A percentile compares a stretch with the other conserved stretches of the same genome.
phyloP scores from a whole-genome alignment of 148 eudicot species.

The Nepenthes gracilis region DNA sequence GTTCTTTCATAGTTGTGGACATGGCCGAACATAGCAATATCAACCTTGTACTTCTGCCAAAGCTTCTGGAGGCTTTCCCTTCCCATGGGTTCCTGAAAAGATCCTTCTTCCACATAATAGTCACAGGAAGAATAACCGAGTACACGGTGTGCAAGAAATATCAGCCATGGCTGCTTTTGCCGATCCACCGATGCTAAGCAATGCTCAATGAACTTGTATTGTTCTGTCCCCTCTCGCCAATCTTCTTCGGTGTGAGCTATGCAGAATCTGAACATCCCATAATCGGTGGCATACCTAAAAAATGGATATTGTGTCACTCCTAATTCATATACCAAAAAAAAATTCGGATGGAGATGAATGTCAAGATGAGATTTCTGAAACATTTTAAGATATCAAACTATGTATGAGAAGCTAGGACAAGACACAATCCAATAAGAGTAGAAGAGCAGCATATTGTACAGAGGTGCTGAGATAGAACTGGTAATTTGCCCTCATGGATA shows the following conservation, averaged over 20 bases:
- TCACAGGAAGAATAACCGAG: conserved; percentile 64
- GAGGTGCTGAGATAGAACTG: too few relatives aligned
- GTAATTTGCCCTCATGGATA: too few relatives aligned
- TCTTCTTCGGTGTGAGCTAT: conserved; percentile 88
- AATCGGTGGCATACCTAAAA: conserved; percentile 78
- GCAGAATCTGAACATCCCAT: conserved; percentile 91
- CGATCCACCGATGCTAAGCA: conserved; percentile 82
- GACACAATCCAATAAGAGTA: too few relatives aligned
- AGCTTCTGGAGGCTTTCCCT: conserved; percentile 84
- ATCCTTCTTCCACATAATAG: conserved; percentile 52
- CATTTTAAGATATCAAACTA: neutral
- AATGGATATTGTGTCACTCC: neutral
- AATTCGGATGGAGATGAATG: too few relatives aligned
- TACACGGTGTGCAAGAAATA: conserved; percentile 86
- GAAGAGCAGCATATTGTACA: too few relatives aligned
- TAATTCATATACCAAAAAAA: neutral
- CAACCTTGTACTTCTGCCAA: conserved; percentile 94
- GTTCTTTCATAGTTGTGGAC: conserved; percentile 85
- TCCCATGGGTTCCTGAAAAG: conserved; percentile 92
- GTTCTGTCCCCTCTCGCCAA: conserved; percentile 90
- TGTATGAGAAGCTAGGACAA: too few relatives aligned
- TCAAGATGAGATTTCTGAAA: too few relatives aligned
- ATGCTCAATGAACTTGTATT: conserved; percentile 71
- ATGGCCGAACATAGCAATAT: conserved; percentile 79
- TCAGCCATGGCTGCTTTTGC: conserved; percentile 89